Evolutionary conservation across 345 rosid species (phyloP), one percentile per base, ranked within the genome.

Genomic region (Abelmoschus esculentus): DNA sequence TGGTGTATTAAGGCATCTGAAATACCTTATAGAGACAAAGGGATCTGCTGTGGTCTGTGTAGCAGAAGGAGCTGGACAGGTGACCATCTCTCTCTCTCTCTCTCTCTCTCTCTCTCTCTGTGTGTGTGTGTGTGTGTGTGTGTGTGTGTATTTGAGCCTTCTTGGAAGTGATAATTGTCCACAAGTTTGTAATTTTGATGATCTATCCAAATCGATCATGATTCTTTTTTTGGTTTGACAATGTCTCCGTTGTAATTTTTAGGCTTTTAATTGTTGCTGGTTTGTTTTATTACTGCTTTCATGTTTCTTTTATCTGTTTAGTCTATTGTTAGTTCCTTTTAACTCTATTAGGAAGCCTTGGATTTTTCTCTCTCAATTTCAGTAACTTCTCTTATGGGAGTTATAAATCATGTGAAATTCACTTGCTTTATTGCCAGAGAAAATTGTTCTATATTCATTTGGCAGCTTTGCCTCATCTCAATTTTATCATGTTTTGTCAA

Each of bases 11-110:
- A 82, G 81, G 68, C 99, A 95, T 83, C 81, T 95, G 67, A 91
- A 90, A 72, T 91, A 90, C 77, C 84, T 95, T 22, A 80, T 95
- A 73, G 92, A 90, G 86, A 95, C 90, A 63, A 92, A 95, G 83
- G 98, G 99, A 72, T 95, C 97, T 0, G 98, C 96, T 79, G 99
- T 95, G 53, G 80, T 95, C 75, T 95, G 97, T 83, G 89, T 90
- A 56, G 99, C 98, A 38, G 99, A 95, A 86, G 98, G 99, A 82
- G 98, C 99, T 72, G 99, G 99, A 38, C 99, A 91, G 96, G 98
- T 95, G 58, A 28, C 72, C 7, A 40, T 5, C 26, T 22, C 26
- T 22, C 26, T 22, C 26, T 22, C 26, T 22, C 26, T 22, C 26
- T 22, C 26, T 22, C 26, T 22, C 26, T 22, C 26, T 22, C 26